Evolutionary conservation across 2,329 filamentous ascomycete species (phyloP), one percentile per base, ranked within the genome.

Genomic region (Xylaria sp.): DNA sequence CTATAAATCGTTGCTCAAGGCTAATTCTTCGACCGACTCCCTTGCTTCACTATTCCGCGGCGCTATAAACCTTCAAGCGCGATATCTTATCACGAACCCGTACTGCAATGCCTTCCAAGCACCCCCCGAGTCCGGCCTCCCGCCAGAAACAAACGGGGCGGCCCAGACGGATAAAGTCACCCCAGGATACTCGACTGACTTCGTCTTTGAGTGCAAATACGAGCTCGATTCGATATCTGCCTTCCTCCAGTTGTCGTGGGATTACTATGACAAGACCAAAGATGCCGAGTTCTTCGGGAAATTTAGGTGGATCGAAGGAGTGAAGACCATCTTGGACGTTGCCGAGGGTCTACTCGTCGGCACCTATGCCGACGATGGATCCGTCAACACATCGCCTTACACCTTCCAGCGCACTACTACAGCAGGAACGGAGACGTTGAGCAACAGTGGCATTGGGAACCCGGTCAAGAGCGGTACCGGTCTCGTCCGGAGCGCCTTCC

Each of bases 61-160:
- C 28, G 87, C 88, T 31, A 91, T 93, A 75, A 93, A 93, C 74
- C 83, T 92, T 1, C 91, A 93, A 72, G 84, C 88, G 6, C 84
- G 90, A 60, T 92, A 92, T 75, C 78, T 93, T 52, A 80, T 87
- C 56, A 82, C 83, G 11, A 83, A 84, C 7, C 94, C 94, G 0
- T 94, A 94, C 79, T 98, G 94, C 83, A 97, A 97, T 77, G 92
- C 94, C 38, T 98, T 97, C 78, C 94, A 97, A 74, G 92, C 94
- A 0, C 94, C 94, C 0, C 81, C 86, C 2, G 92, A 93, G 55
- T 92, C 91, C 58, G 84, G 86, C 19, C 80, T 94, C 12, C 72
- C 77, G 1, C 85, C 89, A 1, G 77, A 82, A 1, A 71, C 77
- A 8, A 90, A 90, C 71, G 76, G 81, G 2, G 85, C 83, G 12